Percentiles rank a stretch among this genome's conserved stretches.
Conservation (phyloP, 2,329 filamentous ascomycete genomes). For the Fusarium torreyae region DNA sequence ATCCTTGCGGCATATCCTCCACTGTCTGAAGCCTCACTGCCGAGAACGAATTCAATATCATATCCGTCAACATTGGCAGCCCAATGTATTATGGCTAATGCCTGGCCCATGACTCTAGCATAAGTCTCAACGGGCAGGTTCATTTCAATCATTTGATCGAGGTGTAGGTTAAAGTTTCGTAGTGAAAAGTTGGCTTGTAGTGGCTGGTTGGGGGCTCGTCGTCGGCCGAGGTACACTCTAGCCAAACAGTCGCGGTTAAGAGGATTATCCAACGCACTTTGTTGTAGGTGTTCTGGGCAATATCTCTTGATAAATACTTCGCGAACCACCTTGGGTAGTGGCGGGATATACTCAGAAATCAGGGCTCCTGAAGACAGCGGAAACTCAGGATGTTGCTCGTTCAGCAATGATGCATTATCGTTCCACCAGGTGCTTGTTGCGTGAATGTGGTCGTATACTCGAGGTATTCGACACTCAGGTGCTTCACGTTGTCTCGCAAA, state of each 20-base stretch:
- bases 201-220: conserved; percentile 5
- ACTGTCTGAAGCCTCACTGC: conserved; percentile 9
- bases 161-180: conserved; percentile 43
- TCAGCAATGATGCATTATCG: conserved; percentile 12
- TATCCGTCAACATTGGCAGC: conserved; percentile 38
- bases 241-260: conserved; percentile 43
- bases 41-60: conserved; percentile 45
- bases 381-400: too few relatives aligned
- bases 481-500: conserved; percentile 2
- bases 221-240: conserved; percentile 38
- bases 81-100: conserved; percentile 47
- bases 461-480: conserved; percentile 4
- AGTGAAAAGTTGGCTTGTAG: conserved; percentile 37
- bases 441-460: neutral
- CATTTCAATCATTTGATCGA: conserved; percentile 42
- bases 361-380: too few relatives aligned
- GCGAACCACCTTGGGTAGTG: too few relatives aligned
- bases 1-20: neutral
- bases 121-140: conserved; percentile 20
- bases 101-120: conserved; percentile 38
- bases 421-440: conserved; percentile 5
- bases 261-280: conserved; percentile 1
- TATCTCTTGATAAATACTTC: too few relatives aligned
- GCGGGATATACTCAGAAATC: too few relatives aligned
- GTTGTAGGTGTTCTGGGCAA: conserved; percentile 1